Evolutionary conservation across 495 filamentous ascomycete genomes (phyloP).

Genomic region (Neurospora sp.): DNA sequence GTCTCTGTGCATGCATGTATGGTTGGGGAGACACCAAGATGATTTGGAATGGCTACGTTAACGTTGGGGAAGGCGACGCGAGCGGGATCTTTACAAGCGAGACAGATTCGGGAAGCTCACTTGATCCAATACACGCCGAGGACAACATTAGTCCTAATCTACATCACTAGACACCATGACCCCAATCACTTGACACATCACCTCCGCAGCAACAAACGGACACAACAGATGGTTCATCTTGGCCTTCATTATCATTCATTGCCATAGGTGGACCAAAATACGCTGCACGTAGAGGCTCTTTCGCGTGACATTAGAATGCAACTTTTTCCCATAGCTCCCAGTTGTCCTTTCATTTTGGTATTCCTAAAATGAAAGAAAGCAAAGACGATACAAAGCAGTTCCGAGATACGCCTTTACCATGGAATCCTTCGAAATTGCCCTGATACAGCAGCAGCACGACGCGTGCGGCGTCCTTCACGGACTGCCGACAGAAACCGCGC

Average conservation of each 20-base stretch:
- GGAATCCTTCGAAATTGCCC: slow-evolving; percentile 23
- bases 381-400: slow-evolving; percentile 28
- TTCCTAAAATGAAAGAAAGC: slow-evolving; percentile 24
- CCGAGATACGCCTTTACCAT: slow-evolving; percentile 30
- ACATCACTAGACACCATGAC: not conserved
- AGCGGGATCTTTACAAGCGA: not conserved
- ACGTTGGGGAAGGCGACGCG: not conserved
- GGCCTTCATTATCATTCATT: not conserved
- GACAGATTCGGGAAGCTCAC: not conserved
- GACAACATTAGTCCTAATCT: not conserved
- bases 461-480: not conserved
- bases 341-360: slow-evolving; percentile 16
- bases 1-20: too few relatives aligned
- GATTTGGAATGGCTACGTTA: not conserved
- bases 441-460: not conserved
- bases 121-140: not conserved
- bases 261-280: not conserved
- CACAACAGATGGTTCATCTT: not conserved
- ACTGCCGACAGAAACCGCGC: slow-evolving; percentile 1
- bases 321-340: slow-evolving; percentile 22
- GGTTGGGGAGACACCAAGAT: not conserved
- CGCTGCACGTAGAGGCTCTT: not conserved
- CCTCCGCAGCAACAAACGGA: not conserved
- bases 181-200: not conserved
- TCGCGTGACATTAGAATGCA: not conserved